Evolutionary conservation across 768 basidiomycete species (phyloP).

Genomic region (Suillus paluster): DNA sequence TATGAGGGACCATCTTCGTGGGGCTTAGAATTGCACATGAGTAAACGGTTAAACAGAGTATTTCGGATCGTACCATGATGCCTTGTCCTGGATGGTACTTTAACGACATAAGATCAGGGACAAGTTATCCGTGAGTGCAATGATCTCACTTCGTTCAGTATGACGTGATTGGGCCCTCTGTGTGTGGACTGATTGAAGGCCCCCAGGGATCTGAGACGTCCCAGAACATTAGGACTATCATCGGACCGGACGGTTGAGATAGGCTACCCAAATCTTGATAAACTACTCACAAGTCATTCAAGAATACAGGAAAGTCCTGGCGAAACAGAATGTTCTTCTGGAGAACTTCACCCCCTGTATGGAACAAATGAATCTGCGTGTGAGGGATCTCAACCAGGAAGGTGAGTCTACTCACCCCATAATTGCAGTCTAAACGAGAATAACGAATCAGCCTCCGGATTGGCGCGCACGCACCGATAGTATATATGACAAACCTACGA

Average conservation of each 20-base stretch:
- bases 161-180: slow-evolving; percentile 81
- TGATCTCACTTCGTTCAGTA: slow-evolving; percentile 76
- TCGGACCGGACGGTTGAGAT: slow-evolving; percentile 14
- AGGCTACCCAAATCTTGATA: slow-evolving; percentile 10
- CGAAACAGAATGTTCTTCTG: slow-evolving; percentile 69
- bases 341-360: slow-evolving; percentile 73
- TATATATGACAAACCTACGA: slow-evolving; percentile 51
- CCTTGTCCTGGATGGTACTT: slow-evolving; percentile 90
- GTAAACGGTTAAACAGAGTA: slow-evolving; percentile 10
- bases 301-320: slow-evolving; percentile 71
- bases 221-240: slow-evolving; percentile 77
- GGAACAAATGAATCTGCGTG: slow-evolving; percentile 11
- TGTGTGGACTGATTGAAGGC: slow-evolving; percentile 68
- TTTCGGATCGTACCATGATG: slow-evolving; percentile 70
- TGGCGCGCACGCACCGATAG: neutral
- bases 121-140: slow-evolving; percentile 10
- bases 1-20: slow-evolving; percentile 94
- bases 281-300: slow-evolving; percentile 63
- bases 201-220: slow-evolving; percentile 66
- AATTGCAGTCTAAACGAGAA: slow-evolving; percentile 60
- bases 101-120: slow-evolving; percentile 19
- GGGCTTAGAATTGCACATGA: slow-evolving; percentile 53
- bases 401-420: slow-evolving; percentile 55
- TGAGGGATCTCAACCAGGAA: slow-evolving; percentile 11
- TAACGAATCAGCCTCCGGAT: neutral